Evolutionary conservation across 108 stramenopile species (phyloP).

Genomic region (Pseudonitzschia multiseries): DNA sequence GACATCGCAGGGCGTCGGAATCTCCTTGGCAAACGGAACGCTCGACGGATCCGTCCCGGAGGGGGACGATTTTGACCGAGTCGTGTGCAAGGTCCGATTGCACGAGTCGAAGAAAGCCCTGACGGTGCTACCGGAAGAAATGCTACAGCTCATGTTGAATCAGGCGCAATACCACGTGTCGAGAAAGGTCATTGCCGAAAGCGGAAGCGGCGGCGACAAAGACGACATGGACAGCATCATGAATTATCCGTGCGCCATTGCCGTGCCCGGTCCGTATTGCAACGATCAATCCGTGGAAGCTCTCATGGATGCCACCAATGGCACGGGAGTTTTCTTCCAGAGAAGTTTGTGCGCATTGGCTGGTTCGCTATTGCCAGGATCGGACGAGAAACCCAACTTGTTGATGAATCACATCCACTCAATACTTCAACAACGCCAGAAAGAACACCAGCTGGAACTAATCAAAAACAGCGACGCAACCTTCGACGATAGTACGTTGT

Average conservation of each 20-base stretch:
- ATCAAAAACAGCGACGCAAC: conserved; percentile 37
- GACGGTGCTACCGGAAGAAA: conserved; percentile 80
- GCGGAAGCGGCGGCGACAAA: conserved; percentile 29
- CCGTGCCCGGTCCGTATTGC: conserved; percentile 69
- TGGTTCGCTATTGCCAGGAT: conserved; percentile 52
- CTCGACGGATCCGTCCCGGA: conserved; percentile 60
- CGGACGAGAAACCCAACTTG: conserved; percentile 28
- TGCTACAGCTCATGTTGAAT: conserved; percentile 50
- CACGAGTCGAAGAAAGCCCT: conserved; percentile 65
- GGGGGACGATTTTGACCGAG: conserved; percentile 79
- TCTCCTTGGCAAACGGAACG: conserved; percentile 62
- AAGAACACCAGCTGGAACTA: conserved; percentile 34
- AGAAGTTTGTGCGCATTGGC: conserved; percentile 65
- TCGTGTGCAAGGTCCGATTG: conserved; percentile 65
- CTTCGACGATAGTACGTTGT: conserved; percentile 39
- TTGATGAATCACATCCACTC: conserved; percentile 27
- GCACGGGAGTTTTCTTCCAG: conserved; percentile 60
- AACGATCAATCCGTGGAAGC: conserved; percentile 66
- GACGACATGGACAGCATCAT: conserved; percentile 43
- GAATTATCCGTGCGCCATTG: conserved; percentile 67
- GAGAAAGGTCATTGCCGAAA: conserved; percentile 28
- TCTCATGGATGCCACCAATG: conserved; percentile 58
- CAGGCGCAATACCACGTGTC: conserved; percentile 58
- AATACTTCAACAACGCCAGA: conserved; percentile 22
- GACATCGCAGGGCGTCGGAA: conserved; percentile 36